phyloP scores from a whole-genome alignment of 2,329 filamentous ascomycete genomes.

The Colletotrichum tabaci region DNA sequence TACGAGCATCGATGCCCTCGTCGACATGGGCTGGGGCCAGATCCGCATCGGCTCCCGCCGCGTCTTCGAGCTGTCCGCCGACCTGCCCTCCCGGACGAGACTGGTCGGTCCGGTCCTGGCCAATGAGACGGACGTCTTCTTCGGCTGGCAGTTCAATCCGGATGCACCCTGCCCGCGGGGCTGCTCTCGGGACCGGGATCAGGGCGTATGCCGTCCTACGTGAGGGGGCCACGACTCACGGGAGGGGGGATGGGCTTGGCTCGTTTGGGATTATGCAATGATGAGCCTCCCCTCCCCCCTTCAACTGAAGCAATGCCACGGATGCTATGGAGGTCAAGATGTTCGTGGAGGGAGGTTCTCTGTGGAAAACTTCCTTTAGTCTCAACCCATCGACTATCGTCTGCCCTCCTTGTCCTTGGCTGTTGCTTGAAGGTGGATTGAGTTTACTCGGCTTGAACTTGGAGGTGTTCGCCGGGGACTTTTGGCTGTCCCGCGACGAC shows the following conservation, averaged over 20 bases:
- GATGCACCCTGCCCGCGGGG: slow-evolving; percentile 33
- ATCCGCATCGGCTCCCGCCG: slow-evolving; percentile 62
- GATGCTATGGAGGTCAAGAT: background rate
- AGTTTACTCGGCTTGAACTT: too few relatives aligned
- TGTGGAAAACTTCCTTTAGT: too few relatives aligned
- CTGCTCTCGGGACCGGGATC: slow-evolving; percentile 23
- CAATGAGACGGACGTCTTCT: slow-evolving; percentile 68
- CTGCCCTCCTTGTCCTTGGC: too few relatives aligned
- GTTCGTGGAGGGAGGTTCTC: background rate
- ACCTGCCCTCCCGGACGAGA: slow-evolving; percentile 53
- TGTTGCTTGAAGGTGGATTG: too few relatives aligned
- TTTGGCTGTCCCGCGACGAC: too few relatives aligned
- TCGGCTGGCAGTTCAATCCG: slow-evolving; percentile 67
- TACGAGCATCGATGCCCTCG: slow-evolving; percentile 62
- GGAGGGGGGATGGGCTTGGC: background rate
- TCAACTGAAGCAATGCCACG: background rate
- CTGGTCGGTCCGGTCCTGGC: slow-evolving; percentile 62
- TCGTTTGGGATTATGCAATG: background rate
- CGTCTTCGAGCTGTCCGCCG: slow-evolving; percentile 60
- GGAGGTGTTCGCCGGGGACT: too few relatives aligned
- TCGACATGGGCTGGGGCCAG: slow-evolving; percentile 65
- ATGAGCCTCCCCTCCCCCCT: background rate
- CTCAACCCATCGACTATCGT: too few relatives aligned
- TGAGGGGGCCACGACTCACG: background rate
- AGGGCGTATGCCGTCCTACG: slow-evolving; percentile 13